Evolutionary conservation across 257 asterid genomes (phyloP).

Genomic region (Solanum paucissectum): DNA sequence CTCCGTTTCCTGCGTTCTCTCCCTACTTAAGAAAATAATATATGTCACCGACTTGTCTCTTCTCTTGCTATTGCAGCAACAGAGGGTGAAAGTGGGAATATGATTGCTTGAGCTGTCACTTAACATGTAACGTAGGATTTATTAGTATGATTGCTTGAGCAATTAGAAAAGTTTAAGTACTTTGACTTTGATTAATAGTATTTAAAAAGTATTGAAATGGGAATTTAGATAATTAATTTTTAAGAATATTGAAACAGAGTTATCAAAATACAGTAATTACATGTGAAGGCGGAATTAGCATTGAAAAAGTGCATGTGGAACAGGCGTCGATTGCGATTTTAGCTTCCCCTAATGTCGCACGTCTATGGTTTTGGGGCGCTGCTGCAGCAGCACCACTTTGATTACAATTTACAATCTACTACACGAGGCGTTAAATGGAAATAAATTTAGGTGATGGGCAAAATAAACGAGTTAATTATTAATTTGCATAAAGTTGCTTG

Average conservation of each 20-base stretch:
- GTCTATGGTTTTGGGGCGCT: neutral
- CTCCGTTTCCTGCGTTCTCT: neutral
- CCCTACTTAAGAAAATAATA: neutral
- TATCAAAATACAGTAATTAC: neutral
- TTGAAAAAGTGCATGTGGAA: conserved; percentile 11
- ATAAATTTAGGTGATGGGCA: neutral
- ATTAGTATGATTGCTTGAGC: neutral
- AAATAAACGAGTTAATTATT: neutral
- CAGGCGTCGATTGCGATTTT: neutral
- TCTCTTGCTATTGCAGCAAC: conserved; percentile 13
- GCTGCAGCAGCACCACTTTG: neutral
- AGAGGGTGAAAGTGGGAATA: neutral
- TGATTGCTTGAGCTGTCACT: neutral
- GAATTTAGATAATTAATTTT: neutral
- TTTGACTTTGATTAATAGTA: neutral
- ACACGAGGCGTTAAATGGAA: no score
- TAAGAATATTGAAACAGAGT: neutral
- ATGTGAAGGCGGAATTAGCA: neutral
- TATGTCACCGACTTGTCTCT: conserved; percentile 22
- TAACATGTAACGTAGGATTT: neutral
- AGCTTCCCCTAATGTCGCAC: neutral
- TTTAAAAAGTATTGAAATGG: neutral
- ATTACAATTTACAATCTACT: no score
- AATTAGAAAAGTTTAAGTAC: neutral
- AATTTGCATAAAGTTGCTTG: no score